Conservation (phyloP, 345 rosid species). For the Euclidium syriacum region DNA sequence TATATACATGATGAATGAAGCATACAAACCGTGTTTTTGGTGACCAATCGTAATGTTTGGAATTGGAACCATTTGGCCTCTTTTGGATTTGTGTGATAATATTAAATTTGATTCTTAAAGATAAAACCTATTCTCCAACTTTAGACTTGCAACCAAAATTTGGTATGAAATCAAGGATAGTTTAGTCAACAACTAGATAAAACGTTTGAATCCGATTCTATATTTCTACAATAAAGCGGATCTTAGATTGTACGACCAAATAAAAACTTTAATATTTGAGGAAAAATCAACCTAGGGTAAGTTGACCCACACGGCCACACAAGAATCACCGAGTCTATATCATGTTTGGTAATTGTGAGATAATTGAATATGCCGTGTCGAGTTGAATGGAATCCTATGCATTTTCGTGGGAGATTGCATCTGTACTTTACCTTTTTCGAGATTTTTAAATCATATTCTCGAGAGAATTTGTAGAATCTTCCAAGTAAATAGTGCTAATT, state of each 20-base stretch:
- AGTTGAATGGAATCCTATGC: constrained; percentile 23
- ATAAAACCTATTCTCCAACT: no score
- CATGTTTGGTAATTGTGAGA: constrained; percentile 19
- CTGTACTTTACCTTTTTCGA: not conserved
- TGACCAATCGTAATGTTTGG: no score
- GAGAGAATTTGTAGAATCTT: not conserved
- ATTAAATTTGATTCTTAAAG: no score
- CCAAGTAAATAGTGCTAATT: not conserved
- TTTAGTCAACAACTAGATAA: not conserved
- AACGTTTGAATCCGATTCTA: not conserved
- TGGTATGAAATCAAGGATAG: not conserved
- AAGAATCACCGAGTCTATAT: constrained; percentile 8
- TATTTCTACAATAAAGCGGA: not conserved
- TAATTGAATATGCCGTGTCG: constrained; percentile 12
- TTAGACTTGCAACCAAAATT: not conserved
- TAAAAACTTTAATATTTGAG: not conserved
- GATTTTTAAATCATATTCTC: not conserved
- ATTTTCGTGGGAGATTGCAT: not conserved
- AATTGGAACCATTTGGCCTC: no score
- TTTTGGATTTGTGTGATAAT: no score
- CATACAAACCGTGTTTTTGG: no score
- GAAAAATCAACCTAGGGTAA: constrained; percentile 11
- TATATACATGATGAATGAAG: constrained; percentile 2
- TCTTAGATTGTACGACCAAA: not conserved
- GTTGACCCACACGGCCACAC: constrained; percentile 26